These are phyloP conservation scores for Nothophaeocryptopus gaeumannii DNA, from an alignment of 2,329 filamentous ascomycete genomes.

Conservation along the genomic window DNA sequence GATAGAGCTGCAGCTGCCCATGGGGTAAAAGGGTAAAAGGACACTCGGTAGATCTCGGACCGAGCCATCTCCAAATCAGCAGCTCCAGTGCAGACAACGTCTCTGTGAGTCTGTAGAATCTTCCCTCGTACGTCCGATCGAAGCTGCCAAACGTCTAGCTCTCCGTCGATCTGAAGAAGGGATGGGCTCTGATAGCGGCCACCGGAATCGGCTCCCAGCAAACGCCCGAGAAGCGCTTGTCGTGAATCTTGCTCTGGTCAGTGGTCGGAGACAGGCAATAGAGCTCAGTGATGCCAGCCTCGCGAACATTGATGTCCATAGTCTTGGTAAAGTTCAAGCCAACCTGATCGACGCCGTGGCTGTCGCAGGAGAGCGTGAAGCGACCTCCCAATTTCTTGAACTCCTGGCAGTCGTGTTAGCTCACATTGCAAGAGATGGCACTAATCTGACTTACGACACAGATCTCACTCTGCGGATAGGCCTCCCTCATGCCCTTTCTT, in stretches of 20 bases:
- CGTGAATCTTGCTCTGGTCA: constrained; percentile 24
- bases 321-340: constrained; percentile 69
- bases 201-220: constrained; percentile 24
- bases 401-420: constrained; percentile 47
- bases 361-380: constrained; percentile 93
- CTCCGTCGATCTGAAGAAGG: constrained; percentile 19
- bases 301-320: constrained; percentile 53
- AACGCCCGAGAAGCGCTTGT: constrained; percentile 34
- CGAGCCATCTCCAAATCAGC: neutral
- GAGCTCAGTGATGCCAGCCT: constrained; percentile 62
- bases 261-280: constrained; percentile 37
- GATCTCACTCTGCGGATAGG: constrained; percentile 78
- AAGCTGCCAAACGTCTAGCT: too few species aligned
- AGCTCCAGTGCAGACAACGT: neutral
- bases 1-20: too few species aligned
- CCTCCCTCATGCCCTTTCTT: constrained; percentile 85
- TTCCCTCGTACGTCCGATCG: neutral
- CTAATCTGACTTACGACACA: constrained; percentile 59
- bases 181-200: constrained; percentile 21
- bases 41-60: too few species aligned
- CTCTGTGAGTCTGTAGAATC: too few species aligned
- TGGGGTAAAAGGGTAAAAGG: too few species aligned
- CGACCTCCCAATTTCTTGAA: constrained; percentile 71
- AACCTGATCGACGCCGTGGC: constrained; percentile 82
- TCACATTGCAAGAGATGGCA: neutral